phyloP scores from a whole-genome alignment of 768 basidiomycete genomes.

The Trametes punicea region DNA sequence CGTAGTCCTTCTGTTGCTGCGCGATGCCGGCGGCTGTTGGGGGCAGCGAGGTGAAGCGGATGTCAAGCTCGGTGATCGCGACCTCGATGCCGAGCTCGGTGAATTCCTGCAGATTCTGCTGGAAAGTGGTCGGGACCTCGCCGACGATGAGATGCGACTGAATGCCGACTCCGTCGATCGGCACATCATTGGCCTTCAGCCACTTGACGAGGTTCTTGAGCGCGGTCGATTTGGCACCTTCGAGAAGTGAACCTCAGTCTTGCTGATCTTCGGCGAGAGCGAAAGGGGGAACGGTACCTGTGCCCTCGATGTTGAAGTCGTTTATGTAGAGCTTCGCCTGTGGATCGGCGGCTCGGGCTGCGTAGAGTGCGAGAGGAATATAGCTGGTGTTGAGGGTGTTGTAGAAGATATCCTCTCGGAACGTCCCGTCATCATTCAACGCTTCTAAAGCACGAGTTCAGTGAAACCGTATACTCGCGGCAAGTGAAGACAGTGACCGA shows the following conservation, averaged over 20 bases:
- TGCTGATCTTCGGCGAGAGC: too few relatives aligned
- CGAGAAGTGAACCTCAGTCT: too few relatives aligned
- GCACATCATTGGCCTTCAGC: conserved; percentile 43
- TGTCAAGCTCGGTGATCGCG: conserved; percentile 66
- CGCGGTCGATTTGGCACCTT: conserved; percentile 50
- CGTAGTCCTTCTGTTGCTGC: conserved; percentile 57
- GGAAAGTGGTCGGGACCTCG: conserved; percentile 44
- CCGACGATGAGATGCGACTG: conserved; percentile 59
- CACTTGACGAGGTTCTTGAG: conserved; percentile 49
- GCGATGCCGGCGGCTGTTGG: conserved; percentile 38
- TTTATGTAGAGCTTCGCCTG: conserved; percentile 53
- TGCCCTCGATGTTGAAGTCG: conserved; percentile 34
- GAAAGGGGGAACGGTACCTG: conserved; percentile 18
- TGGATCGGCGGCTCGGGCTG: conserved; percentile 53
- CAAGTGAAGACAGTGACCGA: background rate
- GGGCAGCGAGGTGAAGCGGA: conserved; percentile 49
- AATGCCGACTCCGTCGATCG: conserved; percentile 60
- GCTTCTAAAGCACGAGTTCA: conserved; percentile 30
- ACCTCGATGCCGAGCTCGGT: conserved; percentile 60
- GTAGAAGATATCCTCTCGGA: conserved; percentile 49
- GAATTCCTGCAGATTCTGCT: conserved; percentile 48
- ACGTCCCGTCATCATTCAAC: conserved; percentile 59
- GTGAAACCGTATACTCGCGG: background rate
- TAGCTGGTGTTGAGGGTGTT: conserved; percentile 44
- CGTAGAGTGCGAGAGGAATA: conserved; percentile 46